A percentile compares a stretch with the other conserved stretches of the same genome.
These are phyloP conservation scores for Zangia roseola DNA, from an alignment of 768 basidiomycete genomes.

Conservation along the genomic window DNA sequence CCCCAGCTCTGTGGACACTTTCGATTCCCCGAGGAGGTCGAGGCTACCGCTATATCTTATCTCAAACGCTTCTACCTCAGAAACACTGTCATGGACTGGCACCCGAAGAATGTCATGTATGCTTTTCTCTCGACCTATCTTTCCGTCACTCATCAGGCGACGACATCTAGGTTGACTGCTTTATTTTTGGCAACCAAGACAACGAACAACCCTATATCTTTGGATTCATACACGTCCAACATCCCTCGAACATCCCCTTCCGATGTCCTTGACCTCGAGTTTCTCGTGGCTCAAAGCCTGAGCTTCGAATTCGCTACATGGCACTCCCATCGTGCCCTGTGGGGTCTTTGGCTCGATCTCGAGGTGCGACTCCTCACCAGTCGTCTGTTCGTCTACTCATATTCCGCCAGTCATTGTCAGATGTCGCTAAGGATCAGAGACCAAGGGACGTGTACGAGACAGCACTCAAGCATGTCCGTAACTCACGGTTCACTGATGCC, in stretches of 20 bases:
- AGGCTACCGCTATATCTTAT: slow-evolving; percentile 89
- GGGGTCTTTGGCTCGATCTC: slow-evolving; percentile 86
- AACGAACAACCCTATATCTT: slow-evolving; percentile 88
- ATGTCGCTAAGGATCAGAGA: slow-evolving; percentile 45
- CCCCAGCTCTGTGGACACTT: slow-evolving; percentile 81
- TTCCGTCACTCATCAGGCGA: not conserved
- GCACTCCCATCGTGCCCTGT: slow-evolving; percentile 85
- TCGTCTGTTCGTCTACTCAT: slow-evolving; percentile 10
- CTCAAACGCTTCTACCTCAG: slow-evolving; percentile 96
- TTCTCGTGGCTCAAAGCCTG: slow-evolving; percentile 92
- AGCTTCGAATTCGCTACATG: slow-evolving; percentile 93
- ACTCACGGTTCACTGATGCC: slow-evolving; percentile 85
- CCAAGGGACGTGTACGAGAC: slow-evolving; percentile 58
- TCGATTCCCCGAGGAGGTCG: slow-evolving; percentile 87
- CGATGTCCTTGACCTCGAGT: slow-evolving; percentile 93
- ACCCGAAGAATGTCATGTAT: slow-evolving; percentile 97
- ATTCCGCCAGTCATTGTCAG: slow-evolving; percentile 53
- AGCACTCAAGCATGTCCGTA: slow-evolving; percentile 65
- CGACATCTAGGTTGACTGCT: slow-evolving; percentile 75
- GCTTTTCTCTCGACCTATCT: slow-evolving; percentile 23
- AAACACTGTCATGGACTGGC: slow-evolving; percentile 99
- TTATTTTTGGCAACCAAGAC: slow-evolving; percentile 97
- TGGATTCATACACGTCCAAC: slow-evolving; percentile 79
- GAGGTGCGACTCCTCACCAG: slow-evolving; percentile 54
- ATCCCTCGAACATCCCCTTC: slow-evolving; percentile 79